Percentiles rank a stretch among this genome's conserved stretches.
phyloP scores from a whole-genome alignment of 306 rosid genomes.

The Delonix regia region DNA sequence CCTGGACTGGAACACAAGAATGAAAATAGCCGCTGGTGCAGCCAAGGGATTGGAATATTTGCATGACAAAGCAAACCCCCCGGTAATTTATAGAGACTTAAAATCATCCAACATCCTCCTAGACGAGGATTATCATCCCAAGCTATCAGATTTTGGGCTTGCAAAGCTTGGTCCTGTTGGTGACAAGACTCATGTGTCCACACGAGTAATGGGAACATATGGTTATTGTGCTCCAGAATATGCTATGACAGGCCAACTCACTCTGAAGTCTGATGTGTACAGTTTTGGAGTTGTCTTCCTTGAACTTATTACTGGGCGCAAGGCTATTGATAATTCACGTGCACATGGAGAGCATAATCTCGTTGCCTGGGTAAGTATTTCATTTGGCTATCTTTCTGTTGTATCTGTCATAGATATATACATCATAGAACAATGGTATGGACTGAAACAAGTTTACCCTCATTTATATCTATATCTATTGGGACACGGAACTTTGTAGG shows the following conservation, averaged over 20 bases:
- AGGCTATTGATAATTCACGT: slow-evolving; percentile 68
- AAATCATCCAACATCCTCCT: slow-evolving; percentile 85
- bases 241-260: slow-evolving; percentile 81
- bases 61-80: slow-evolving; percentile 71
- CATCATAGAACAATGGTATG: slow-evolving; percentile 21
- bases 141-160: slow-evolving; percentile 84
- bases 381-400: not conserved
- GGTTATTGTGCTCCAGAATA: slow-evolving; percentile 94
- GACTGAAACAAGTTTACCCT: slow-evolving; percentile 12
- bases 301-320: slow-evolving; percentile 83
- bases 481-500: slow-evolving; percentile 49
- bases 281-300: slow-evolving; percentile 86
- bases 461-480: not conserved
- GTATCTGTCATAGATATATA: not conserved
- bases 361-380: slow-evolving; percentile 77
- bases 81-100: slow-evolving; percentile 80
- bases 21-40: slow-evolving; percentile 83
- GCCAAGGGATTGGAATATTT: slow-evolving; percentile 89
- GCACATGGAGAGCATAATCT: slow-evolving; percentile 68
- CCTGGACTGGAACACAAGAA: slow-evolving; percentile 88
- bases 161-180: slow-evolving; percentile 83
- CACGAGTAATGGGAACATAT: slow-evolving; percentile 80
- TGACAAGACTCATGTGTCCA: slow-evolving; percentile 81
- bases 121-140: slow-evolving; percentile 70
- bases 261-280: slow-evolving; percentile 79